Evolutionary conservation across 768 basidiomycete species (phyloP).

Genomic region (Sistotremastrum suecicum): DNA sequence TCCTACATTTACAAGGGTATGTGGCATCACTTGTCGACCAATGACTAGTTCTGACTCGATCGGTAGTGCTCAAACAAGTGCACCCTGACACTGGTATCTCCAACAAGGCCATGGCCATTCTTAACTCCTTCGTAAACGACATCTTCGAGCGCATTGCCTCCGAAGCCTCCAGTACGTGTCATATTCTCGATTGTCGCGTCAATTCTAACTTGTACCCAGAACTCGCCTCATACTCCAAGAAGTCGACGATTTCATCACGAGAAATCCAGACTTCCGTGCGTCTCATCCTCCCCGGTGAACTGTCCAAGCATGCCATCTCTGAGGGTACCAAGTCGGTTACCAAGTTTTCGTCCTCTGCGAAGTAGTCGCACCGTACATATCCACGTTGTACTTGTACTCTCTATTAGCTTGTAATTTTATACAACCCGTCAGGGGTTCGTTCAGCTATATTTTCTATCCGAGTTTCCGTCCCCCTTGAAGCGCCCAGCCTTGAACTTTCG

Average conservation of each 20-base stretch:
- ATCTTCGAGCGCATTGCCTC: conserved; percentile 88
- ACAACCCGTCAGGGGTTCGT: neutral
- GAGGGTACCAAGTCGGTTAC: conserved; percentile 78
- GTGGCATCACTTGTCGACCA: neutral
- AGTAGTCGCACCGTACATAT: conserved; percentile 1
- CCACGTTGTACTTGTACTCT: neutral
- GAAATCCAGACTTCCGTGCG: conserved; percentile 97
- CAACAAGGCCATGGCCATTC: conserved; percentile 89
- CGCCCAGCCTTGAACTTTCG: neutral
- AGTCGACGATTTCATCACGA: conserved; percentile 95
- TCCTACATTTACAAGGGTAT: conserved; percentile 91
- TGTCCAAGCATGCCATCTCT: conserved; percentile 97
- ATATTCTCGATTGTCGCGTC: neutral
- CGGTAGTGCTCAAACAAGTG: conserved; percentile 83
- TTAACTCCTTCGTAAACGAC: conserved; percentile 88
- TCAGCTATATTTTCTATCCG: neutral
- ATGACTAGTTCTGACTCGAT: conserved; percentile 1
- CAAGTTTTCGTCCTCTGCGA: conserved; percentile 21
- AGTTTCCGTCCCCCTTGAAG: neutral
- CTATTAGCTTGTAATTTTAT: neutral
- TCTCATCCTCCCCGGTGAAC: conserved; percentile 91
- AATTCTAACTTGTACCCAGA: conserved; percentile 27
- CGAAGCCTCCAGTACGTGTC: conserved; percentile 67
- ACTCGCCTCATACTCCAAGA: conserved; percentile 96
- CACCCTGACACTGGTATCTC: conserved; percentile 99